A percentile compares a stretch with the other conserved stretches of the same genome.
phyloP scores from a whole-genome alignment of 805 yeast genomes.

The Wickerhamomyces rabaulensis region DNA sequence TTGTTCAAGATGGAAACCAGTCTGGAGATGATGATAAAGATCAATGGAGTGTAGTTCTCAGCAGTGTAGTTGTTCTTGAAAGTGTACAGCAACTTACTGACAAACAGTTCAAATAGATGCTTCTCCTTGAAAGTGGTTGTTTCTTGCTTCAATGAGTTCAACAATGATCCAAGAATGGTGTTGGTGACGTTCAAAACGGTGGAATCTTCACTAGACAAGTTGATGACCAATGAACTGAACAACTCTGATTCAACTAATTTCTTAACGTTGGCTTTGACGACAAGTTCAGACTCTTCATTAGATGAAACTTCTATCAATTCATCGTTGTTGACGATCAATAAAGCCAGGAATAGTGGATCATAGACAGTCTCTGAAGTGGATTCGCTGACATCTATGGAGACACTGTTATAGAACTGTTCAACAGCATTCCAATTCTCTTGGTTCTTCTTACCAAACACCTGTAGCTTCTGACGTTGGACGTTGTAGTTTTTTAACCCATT shows the following conservation, averaged over 20 bases:
- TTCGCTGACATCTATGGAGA: constrained; percentile 15
- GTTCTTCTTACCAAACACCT: background rate
- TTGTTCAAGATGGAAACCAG: constrained; percentile 52
- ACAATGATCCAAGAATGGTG: constrained; percentile 39
- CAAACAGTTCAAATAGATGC: constrained; percentile 45
- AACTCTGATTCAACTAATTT: constrained; percentile 52
- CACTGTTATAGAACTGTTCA: constrained; percentile 25
- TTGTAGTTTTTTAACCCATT: constrained; percentile 40
- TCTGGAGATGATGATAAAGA: constrained; percentile 51
- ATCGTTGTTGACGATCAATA: constrained; percentile 56
- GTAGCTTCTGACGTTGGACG: constrained; percentile 22
- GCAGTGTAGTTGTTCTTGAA: constrained; percentile 16
- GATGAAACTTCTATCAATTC: constrained; percentile 44
- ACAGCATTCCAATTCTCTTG: constrained; percentile 25
- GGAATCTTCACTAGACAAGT: constrained; percentile 34
- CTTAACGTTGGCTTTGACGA: constrained; percentile 43
- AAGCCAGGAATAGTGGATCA: constrained; percentile 67
- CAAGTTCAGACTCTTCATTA: constrained; percentile 23
- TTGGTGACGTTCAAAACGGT: constrained; percentile 32
- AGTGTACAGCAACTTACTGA: constrained; percentile 37
- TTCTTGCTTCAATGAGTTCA: constrained; percentile 36
- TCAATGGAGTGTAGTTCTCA: constrained; percentile 36
- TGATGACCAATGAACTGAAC: constrained; percentile 44
- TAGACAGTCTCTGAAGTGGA: constrained; percentile 34
- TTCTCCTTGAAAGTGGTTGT: constrained; percentile 50